Evolutionary conservation across 495 filamentous ascomycete species (phyloP).

Genomic region (Tuber borchii): DNA sequence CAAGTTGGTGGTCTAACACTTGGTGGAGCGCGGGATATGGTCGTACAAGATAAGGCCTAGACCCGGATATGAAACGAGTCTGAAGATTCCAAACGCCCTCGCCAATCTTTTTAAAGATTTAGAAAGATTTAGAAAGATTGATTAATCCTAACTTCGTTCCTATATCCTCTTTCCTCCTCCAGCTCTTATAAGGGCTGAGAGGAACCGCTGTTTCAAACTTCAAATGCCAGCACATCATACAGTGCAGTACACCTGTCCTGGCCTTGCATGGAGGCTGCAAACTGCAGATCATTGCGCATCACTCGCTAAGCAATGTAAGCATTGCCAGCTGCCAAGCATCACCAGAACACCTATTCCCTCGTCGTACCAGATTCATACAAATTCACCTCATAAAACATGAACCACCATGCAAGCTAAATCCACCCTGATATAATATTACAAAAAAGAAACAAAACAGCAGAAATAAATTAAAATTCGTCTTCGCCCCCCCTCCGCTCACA

Average conservation of each 20-base stretch:
- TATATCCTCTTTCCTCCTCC: not conserved
- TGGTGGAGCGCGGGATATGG: not conserved
- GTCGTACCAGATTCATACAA: not conserved
- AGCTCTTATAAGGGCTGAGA: not conserved
- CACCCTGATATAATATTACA: not conserved
- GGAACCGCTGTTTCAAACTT: not conserved
- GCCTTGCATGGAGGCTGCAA: not conserved
- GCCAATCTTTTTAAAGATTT: not conserved
- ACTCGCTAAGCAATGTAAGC: not conserved
- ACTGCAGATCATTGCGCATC: not conserved
- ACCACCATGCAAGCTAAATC: not conserved
- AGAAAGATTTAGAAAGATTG: not conserved
- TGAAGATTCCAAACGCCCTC: not conserved
- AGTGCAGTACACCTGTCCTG: not conserved
- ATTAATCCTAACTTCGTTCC: not conserved
- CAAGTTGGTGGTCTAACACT: not conserved
- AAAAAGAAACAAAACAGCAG: not conserved
- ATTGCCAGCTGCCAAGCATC: not conserved
- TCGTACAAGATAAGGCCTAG: not conserved
- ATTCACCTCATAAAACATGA: not conserved
- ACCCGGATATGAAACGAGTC: not conserved
- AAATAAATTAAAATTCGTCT: conserved; percentile 25
- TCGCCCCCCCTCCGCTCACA: conserved; percentile 38
- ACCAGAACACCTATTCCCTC: not conserved
- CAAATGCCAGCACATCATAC: not conserved